phyloP scores from a whole-genome alignment of 108 stramenopile genomes.

The Conticribra guillardii region DNA sequence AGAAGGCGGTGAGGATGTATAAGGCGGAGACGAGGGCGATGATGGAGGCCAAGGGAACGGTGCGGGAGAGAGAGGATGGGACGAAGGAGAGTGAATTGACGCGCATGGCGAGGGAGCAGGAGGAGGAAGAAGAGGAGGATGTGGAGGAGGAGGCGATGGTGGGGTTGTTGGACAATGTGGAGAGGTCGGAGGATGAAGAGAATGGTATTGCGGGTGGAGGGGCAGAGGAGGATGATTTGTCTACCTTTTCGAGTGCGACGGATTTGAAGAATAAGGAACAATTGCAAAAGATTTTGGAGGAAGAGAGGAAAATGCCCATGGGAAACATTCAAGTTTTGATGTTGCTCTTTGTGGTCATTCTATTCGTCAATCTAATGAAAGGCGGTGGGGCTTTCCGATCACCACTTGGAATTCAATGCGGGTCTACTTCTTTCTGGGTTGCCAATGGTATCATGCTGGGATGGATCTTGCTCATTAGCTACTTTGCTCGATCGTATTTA shows the following conservation, averaged over 20 bases:
- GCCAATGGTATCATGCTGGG: slow-evolving; percentile 87
- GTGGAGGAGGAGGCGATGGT: slow-evolving; percentile 27
- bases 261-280: slow-evolving; percentile 47
- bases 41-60: slow-evolving; percentile 20
- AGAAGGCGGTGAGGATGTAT: slow-evolving; percentile 87
- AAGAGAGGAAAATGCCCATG: slow-evolving; percentile 74
- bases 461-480: slow-evolving; percentile 78
- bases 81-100: slow-evolving; percentile 51
- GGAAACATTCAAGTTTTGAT: slow-evolving; percentile 72
- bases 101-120: slow-evolving; percentile 41
- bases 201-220: background rate
- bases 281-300: slow-evolving; percentile 62
- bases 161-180: slow-evolving; percentile 33
- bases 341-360: slow-evolving; percentile 80
- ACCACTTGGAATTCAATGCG: slow-evolving; percentile 94
- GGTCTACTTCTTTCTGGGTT: slow-evolving; percentile 89
- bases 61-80: slow-evolving; percentile 21
- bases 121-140: slow-evolving; percentile 44
- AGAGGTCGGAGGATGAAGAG: slow-evolving; percentile 19
- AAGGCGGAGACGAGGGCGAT: slow-evolving; percentile 74
- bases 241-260: slow-evolving; percentile 33
- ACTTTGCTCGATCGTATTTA: slow-evolving; percentile 85
- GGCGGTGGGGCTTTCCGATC: slow-evolving; percentile 89
- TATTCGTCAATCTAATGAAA: slow-evolving; percentile 91
- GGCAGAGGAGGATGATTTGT: slow-evolving; percentile 24